Percentiles rank a stretch among this genome's conserved stretches.
Conservation (phyloP, 2,329 filamentous ascomycete species). For the Colletotrichum lini region DNA sequence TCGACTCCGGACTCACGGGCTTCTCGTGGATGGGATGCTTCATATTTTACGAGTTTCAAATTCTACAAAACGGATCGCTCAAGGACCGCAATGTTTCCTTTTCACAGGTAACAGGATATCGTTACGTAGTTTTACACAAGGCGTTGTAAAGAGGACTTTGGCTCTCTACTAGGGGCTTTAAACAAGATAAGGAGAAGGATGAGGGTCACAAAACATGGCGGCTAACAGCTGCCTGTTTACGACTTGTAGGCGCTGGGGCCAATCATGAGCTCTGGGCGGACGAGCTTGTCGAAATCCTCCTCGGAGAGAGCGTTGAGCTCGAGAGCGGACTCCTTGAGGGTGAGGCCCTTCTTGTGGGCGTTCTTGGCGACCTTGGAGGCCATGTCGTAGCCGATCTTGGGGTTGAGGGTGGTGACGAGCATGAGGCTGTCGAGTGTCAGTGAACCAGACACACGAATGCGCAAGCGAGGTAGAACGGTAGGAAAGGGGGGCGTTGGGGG, state of each 20-base stretch:
- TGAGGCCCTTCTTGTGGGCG: conserved; percentile 97
- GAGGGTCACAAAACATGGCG: conserved; percentile 16
- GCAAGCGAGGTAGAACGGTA: background rate
- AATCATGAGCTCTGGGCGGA: conserved; percentile 96
- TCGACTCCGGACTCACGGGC: too few species aligned
- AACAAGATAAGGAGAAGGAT: background rate
- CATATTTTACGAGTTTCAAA: conserved; percentile 12
- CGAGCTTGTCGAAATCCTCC: conserved; percentile 91
- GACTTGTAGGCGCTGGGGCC: conserved; percentile 78
- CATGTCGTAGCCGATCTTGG: conserved; percentile 98
- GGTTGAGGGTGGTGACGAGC: conserved; percentile 98
- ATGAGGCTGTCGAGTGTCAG: conserved; percentile 78
- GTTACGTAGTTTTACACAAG: conserved; percentile 38
- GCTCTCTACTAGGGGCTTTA: conserved; percentile 3
- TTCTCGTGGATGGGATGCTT: background rate
- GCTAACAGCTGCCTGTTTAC: conserved; percentile 46
- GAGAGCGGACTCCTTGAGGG: conserved; percentile 93
- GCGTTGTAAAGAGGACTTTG: background rate
- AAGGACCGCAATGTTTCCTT: conserved; percentile 33
- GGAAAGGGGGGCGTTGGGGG: background rate
- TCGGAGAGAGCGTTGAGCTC: conserved; percentile 90
- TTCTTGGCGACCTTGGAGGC: conserved; percentile 98
- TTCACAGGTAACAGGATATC: conserved; percentile 41
- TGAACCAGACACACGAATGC: background rate
- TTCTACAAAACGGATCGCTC: conserved; percentile 35